A percentile compares a stretch with the other conserved stretches of the same genome.
Evolutionary conservation across 192 early-diverging fungal genomes (phyloP).

Genomic region (Coemansia sp.): DNA sequence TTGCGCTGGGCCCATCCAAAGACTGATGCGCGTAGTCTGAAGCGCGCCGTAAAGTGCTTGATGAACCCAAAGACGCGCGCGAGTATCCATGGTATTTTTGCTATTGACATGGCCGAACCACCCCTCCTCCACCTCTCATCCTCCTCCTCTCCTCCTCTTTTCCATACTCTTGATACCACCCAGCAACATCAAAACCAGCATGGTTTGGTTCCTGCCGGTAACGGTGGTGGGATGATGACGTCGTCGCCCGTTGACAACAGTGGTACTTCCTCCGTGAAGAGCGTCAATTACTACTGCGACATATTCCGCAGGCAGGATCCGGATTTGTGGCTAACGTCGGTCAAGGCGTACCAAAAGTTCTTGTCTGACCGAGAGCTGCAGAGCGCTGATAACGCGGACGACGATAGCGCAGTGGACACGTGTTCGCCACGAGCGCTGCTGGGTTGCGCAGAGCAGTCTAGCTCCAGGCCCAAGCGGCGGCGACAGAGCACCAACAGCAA

Average conservation of each 20-base stretch:
- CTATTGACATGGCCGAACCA: slow-evolving; percentile 10
- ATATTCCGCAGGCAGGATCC: slow-evolving; percentile 44
- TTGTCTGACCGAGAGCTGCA: slow-evolving; percentile 26
- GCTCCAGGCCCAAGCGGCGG: neutral
- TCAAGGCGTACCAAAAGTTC: slow-evolving; percentile 41
- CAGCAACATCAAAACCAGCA: neutral
- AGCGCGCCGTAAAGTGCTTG: slow-evolving; percentile 38
- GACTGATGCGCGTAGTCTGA: slow-evolving; percentile 23
- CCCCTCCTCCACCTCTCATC: too few species aligned
- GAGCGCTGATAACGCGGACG: neutral
- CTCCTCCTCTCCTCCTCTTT: neutral
- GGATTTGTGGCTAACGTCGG: slow-evolving; percentile 30
- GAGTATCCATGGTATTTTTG: slow-evolving; percentile 50
- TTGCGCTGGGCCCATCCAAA: slow-evolving; percentile 43
- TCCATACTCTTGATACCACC: neutral
- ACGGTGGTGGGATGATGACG: too few species aligned
- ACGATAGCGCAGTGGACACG: neutral
- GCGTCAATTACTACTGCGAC: slow-evolving; percentile 52
- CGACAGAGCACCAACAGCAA: neutral
- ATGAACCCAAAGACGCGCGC: slow-evolving; percentile 48
- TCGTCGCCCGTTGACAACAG: neutral
- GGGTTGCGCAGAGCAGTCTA: neutral
- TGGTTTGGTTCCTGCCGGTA: neutral
- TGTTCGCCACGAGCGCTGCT: neutral
- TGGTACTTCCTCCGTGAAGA: slow-evolving; percentile 34